Percentiles rank a stretch among this genome's conserved stretches.
Evolutionary conservation across 2,329 filamentous ascomycete species (phyloP).

Genomic region (Aspergillus persii): DNA sequence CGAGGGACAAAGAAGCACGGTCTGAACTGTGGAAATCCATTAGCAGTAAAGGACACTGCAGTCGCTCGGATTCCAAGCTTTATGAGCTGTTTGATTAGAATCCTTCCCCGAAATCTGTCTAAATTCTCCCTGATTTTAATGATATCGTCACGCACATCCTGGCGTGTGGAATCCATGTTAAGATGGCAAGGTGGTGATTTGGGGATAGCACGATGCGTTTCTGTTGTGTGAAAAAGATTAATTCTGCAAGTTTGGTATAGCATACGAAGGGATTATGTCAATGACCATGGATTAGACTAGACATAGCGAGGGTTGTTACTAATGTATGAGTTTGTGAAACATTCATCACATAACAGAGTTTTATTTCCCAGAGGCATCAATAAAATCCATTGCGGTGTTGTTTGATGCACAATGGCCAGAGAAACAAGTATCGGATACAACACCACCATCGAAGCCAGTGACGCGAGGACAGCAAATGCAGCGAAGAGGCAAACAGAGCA

Average conservation of each 20-base stretch:
- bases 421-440: too few species aligned
- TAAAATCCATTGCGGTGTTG: too few species aligned
- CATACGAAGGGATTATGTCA: neutral
- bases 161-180: neutral
- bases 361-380: too few species aligned
- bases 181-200: neutral
- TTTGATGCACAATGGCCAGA: too few species aligned
- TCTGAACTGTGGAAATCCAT: neutral
- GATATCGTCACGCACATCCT: neutral
- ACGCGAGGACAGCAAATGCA: too few species aligned
- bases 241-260: neutral
- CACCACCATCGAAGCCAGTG: too few species aligned
- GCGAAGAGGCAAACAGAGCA: too few species aligned
- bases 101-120: neutral
- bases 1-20: neutral
- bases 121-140: neutral
- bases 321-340: neutral
- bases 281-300: neutral
- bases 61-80: neutral
- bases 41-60: neutral
- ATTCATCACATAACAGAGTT: neutral
- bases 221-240: neutral
- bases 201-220: neutral
- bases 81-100: neutral
- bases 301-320: neutral